These are phyloP conservation scores for Lupinus albus DNA, from an alignment of 306 rosid genomes.

Conservation along the genomic window DNA sequence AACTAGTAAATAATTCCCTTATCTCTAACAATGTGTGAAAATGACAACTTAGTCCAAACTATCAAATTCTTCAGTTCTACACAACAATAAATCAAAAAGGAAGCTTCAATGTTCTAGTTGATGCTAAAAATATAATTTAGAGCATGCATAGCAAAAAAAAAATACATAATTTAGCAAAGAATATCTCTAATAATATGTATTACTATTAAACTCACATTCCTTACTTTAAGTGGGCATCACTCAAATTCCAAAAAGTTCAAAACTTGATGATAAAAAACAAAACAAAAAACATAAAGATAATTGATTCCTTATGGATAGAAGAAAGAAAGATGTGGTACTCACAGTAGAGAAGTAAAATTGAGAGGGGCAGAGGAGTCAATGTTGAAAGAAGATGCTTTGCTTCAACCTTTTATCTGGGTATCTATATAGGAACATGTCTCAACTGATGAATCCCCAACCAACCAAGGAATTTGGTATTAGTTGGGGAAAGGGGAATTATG, in stretches of 20 bases:
- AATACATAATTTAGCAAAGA: neutral
- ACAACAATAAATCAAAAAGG: neutral
- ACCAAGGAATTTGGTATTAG: neutral
- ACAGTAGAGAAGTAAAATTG: slow-evolving; percentile 30
- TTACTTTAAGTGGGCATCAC: slow-evolving; percentile 45
- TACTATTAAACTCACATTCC: slow-evolving; percentile 44
- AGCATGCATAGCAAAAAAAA: slow-evolving; percentile 1
- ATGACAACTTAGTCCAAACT: neutral
- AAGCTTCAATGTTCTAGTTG: neutral
- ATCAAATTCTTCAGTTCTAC: slow-evolving; percentile 16
- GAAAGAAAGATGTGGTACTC: slow-evolving; percentile 40
- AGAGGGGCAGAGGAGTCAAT: slow-evolving; percentile 24
- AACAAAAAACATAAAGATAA: neutral
- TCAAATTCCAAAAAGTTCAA: slow-evolving; percentile 38
- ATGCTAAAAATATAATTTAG: neutral
- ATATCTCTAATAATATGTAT: slow-evolving; percentile 16
- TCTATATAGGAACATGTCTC: too few species aligned
- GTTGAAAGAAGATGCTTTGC: slow-evolving; percentile 47
- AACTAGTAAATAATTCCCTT: too few species aligned
- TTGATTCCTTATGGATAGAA: slow-evolving; percentile 5
- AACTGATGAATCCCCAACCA: neutral
- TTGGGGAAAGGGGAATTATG: neutral
- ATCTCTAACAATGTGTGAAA: too few species aligned
- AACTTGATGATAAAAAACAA: slow-evolving; percentile 30
- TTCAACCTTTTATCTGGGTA: slow-evolving; percentile 18